These are phyloP conservation scores for Pugionium dolabratum DNA, from an alignment of 345 rosid genomes.

Conservation along the genomic window DNA sequence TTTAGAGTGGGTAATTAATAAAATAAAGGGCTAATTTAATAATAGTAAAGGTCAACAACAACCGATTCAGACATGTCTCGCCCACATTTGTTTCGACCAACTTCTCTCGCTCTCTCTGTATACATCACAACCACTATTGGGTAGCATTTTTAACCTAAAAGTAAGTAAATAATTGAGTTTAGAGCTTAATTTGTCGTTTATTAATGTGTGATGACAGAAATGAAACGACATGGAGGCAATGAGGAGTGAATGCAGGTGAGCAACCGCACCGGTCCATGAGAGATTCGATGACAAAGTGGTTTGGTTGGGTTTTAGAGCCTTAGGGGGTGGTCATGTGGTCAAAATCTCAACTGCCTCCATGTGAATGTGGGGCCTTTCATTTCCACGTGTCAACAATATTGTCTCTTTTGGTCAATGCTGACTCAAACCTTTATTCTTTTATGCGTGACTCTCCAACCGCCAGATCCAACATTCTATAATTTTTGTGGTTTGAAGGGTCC, in stretches of 20 bases:
- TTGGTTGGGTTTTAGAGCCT: conserved; percentile 14
- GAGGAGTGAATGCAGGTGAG: conserved; percentile 38
- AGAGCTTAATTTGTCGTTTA: conserved; percentile 13
- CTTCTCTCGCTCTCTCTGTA: neutral
- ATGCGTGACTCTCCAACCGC: neutral
- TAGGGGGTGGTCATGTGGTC: conserved; percentile 10
- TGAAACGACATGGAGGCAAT: conserved; percentile 15
- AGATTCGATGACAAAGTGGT: conserved; percentile 7
- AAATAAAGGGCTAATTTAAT: neutral
- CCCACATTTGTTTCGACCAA: conserved; percentile 29
- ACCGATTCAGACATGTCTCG: conserved; percentile 36
- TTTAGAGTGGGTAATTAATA: neutral
- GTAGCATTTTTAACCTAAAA: conserved; percentile 34
- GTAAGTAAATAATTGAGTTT: conserved; percentile 24
- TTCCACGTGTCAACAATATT: conserved; percentile 11
- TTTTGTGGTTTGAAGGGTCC: too few species aligned
- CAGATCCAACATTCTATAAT: neutral
- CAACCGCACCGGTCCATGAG: conserved; percentile 37
- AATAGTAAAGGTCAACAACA: conserved; percentile 24
- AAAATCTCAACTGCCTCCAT: conserved; percentile 38
- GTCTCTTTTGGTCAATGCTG: neutral
- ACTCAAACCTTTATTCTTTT: conserved; percentile 1
- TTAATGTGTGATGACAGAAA: conserved; percentile 15
- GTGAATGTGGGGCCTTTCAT: conserved; percentile 14
- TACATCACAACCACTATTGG: conserved; percentile 29